Conservation (phyloP, 192 early-diverging fungal species). For the Mortierella claussenii region DNA sequence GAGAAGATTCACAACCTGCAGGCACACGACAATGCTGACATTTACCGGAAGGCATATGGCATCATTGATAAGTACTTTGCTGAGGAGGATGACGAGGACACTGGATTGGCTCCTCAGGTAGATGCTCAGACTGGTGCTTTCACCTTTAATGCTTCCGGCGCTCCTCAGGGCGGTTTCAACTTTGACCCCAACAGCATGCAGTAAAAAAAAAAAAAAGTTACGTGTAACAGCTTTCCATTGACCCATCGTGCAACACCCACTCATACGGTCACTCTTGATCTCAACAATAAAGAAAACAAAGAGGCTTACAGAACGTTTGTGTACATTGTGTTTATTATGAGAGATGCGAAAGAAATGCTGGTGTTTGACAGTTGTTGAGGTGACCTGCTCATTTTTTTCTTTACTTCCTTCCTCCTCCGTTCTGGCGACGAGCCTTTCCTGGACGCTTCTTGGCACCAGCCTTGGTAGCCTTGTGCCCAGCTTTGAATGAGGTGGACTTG, state of each 20-base stretch:
- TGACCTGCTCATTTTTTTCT: not conserved
- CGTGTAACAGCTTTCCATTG: too few species aligned
- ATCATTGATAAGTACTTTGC: conserved; percentile 98
- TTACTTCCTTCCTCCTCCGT: conserved; percentile 36
- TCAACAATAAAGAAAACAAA: too few species aligned
- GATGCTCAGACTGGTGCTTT: conserved; percentile 82
- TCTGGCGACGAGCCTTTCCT: conserved; percentile 57
- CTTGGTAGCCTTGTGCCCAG: conserved; percentile 31
- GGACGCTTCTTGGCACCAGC: conserved; percentile 43
- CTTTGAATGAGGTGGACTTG: conserved; percentile 47
- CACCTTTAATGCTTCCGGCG: conserved; percentile 75
- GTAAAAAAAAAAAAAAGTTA: not conserved
- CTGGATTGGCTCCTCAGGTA: conserved; percentile 76
- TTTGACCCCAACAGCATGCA: conserved; percentile 65
- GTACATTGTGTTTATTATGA: not conserved
- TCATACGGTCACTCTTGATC: too few species aligned
- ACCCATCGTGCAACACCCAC: too few species aligned
- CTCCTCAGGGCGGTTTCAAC: conserved; percentile 85
- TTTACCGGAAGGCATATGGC: conserved; percentile 95
- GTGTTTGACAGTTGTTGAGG: not conserved
- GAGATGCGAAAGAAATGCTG: too few species aligned
- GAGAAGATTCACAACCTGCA: conserved; percentile 96
- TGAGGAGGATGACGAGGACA: conserved; percentile 85
- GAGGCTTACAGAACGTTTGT: too few species aligned
- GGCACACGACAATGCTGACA: conserved; percentile 93